These are phyloP conservation scores for Fusarium euwallaceae DNA, from an alignment of 2,329 filamentous ascomycete species.

Conservation along the genomic window DNA sequence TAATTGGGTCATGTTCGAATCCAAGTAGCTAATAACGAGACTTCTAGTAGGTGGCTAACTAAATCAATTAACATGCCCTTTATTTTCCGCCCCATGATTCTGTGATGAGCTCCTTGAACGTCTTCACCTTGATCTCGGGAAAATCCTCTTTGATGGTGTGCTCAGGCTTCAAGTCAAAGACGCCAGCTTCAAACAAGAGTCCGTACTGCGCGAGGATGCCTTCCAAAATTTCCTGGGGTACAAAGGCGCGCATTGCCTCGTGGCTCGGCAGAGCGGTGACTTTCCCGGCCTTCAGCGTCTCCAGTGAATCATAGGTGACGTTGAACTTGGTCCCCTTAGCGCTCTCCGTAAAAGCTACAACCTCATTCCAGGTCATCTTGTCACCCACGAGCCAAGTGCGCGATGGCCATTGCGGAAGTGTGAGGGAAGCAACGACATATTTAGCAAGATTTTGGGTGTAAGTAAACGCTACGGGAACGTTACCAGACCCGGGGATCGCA, in stretches of 20 bases:
- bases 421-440: constrained; percentile 58
- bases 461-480: background rate
- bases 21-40: no score
- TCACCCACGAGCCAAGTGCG: constrained; percentile 54
- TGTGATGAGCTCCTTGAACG: background rate
- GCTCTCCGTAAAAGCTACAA: constrained; percentile 56
- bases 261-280: background rate
- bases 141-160: background rate
- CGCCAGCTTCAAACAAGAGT: background rate
- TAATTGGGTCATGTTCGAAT: no score
- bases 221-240: background rate
- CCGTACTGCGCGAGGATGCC: background rate
- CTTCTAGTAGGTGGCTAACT: no score
- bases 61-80: rapidly evolving
- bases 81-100: background rate
- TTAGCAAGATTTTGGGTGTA: constrained; percentile 61
- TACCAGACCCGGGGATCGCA: background rate
- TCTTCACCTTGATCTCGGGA: background rate
- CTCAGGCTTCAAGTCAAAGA: background rate
- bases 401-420: constrained; percentile 59
- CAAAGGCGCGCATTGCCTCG: background rate
- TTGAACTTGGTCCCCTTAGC: constrained; percentile 22
- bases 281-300: background rate
- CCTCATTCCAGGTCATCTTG: constrained; percentile 57
- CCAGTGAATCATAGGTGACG: background rate